Base-by-base conservation (phyloP, 352 stramenopile species). In the Phytophthora idaei region DNA sequence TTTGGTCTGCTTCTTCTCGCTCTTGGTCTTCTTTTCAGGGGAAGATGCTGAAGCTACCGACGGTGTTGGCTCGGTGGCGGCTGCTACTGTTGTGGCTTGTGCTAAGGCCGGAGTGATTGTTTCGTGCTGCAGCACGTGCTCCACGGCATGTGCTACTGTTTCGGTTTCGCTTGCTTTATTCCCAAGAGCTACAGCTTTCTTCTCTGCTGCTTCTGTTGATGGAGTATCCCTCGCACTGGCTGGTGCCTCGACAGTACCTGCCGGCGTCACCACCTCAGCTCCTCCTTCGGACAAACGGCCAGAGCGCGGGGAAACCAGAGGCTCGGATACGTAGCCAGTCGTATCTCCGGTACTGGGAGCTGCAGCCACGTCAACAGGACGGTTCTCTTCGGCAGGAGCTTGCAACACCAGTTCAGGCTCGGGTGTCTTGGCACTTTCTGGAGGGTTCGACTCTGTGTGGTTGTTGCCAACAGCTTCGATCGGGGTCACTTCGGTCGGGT, bases 201-300 rank as follows among this genome's bases (percentile, higher is more conserved):
- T 60, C 21, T 60, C 46, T 3, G 17, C 46, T 52, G 9, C 14
- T 64, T 61, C 46, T 36, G 51, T 39, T 49, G 12, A n/a, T 36
- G 48, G 14, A 41, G 36, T 50, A 58, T 68, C 42, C 32, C 8
- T 47, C 7, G 28, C 6, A 5, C 5, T 32, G 5, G 6, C 7
- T 31, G 64, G 59, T 42, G 61, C 61, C 28, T 66, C 66, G 28
- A 73, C 55, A 44, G 60, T 73, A 32, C 61, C 66, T 31, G 66
- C 66, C 45, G 66, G 66, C 0, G 66, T 73, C 47, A 73, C 61
- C 14, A 73, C 60, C 53, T 73, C 54, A 27, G 60, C 34, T 27
- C 44, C 34, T 27, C 44, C 49, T 53, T 55, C 45, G 9, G 51
- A 53, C 21, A 39, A 45, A 48, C 14, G 52, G 10, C 45, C 60